phyloP scores from a whole-genome alignment of 2,329 filamentous ascomycete species.

The Aspergillus ochraceoroseus region DNA sequence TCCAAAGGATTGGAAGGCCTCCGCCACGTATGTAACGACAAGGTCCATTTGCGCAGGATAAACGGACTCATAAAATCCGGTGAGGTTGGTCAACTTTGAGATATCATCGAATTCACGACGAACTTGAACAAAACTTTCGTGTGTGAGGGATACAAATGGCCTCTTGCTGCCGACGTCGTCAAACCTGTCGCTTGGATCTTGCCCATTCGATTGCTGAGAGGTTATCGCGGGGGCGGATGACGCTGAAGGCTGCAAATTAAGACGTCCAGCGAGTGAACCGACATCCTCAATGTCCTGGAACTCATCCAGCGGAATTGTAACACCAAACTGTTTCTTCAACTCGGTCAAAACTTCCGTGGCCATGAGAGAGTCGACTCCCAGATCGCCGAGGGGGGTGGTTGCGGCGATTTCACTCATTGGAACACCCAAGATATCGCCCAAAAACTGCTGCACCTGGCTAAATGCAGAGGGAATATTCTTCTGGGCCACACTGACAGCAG shows the following conservation, averaged over 20 bases:
- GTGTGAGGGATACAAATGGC: too few relatives aligned
- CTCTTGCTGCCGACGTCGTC: too few relatives aligned
- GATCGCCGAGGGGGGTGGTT: conserved; percentile 8
- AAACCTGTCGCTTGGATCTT: too few relatives aligned
- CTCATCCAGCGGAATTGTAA: conserved; percentile 3
- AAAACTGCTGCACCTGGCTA: background rate
- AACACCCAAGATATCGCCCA: background rate
- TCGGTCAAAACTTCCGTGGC: conserved; percentile 20
- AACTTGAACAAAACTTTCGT: too few relatives aligned
- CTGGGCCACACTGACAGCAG: too few relatives aligned
- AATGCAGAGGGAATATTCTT: too few relatives aligned
- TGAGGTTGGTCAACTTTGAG: conserved; percentile 11
- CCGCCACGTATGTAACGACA: conserved; percentile 23
- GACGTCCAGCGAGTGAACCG: too few relatives aligned
- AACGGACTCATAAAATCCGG: conserved; percentile 15
- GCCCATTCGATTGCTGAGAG: too few relatives aligned
- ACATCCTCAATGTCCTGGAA: background rate
- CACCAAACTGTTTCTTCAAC: conserved; percentile 12
- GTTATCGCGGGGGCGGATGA: too few relatives aligned
- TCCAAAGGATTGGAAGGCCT: conserved; percentile 26
- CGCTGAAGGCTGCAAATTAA: too few relatives aligned
- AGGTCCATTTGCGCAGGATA: conserved; percentile 25
- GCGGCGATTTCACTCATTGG: background rate
- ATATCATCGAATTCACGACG: too few relatives aligned
- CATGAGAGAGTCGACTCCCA: conserved; percentile 26